Evolutionary conservation across 352 stramenopile species (phyloP).

Genomic region (Globisporangium rhizosaccharum): DNA sequence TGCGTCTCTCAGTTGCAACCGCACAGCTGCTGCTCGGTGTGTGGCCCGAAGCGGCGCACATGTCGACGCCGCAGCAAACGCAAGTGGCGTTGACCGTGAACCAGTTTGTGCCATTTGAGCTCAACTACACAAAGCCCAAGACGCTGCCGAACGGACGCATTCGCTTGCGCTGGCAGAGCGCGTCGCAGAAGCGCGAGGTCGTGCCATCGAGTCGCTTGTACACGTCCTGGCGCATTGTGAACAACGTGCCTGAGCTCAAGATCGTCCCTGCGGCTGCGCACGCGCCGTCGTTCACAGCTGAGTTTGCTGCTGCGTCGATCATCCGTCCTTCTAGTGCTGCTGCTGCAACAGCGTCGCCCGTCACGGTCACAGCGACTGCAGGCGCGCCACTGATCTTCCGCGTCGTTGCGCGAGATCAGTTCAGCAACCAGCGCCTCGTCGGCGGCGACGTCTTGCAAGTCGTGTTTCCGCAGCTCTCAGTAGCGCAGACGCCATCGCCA

Average conservation of each 20-base stretch:
- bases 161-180: conserved; percentile 47
- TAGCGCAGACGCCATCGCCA: conserved; percentile 9
- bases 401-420: conserved; percentile 35
- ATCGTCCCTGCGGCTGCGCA: conserved; percentile 25
- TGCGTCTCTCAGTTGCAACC: conserved; percentile 23
- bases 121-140: conserved; percentile 47
- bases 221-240: conserved; percentile 47
- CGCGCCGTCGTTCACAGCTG: conserved; percentile 33
- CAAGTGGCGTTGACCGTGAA: conserved; percentile 25
- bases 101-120: conserved; percentile 33
- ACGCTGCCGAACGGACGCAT: conserved; percentile 26
- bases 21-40: conserved; percentile 10
- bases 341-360: not conserved
- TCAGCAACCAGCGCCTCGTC: conserved; percentile 24
- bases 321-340: not conserved
- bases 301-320: conserved; percentile 14
- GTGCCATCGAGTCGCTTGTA: conserved; percentile 39
- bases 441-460: conserved; percentile 39
- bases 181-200: conserved; percentile 35
- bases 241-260: conserved; percentile 44
- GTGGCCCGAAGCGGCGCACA: conserved; percentile 18
- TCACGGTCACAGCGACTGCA: conserved; percentile 13
- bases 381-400: conserved; percentile 22
- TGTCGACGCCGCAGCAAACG: conserved; percentile 7
- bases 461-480: conserved; percentile 25